A percentile compares a stretch with the other conserved stretches of the same genome.
Evolutionary conservation across 768 basidiomycete species (phyloP).

Genomic region (Multifurca ochricompacta): DNA sequence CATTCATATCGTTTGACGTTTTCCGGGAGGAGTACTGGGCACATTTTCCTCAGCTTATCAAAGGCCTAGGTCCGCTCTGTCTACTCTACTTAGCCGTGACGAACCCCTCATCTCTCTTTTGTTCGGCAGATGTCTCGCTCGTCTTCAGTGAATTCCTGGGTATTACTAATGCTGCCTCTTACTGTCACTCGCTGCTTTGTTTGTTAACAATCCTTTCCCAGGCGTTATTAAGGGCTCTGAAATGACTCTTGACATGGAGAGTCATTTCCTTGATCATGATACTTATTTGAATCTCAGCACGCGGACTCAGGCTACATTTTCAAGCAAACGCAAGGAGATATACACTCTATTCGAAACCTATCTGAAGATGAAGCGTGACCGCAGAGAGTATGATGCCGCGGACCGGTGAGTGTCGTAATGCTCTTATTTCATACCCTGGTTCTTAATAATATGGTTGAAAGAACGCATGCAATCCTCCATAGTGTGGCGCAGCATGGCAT

Average conservation of each 20-base stretch:
- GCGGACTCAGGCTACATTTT: constrained; percentile 48
- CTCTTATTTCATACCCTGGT: not conserved
- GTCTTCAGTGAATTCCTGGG: constrained; percentile 65
- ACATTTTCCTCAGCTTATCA: constrained; percentile 49
- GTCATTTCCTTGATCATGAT: constrained; percentile 10
- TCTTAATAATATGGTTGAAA: not conserved
- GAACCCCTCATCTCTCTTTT: not conserved
- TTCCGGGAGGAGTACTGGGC: constrained; percentile 54
- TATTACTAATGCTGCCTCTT: constrained; percentile 19
- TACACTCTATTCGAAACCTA: constrained; percentile 44
- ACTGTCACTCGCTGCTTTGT: no score
- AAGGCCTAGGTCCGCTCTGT: constrained; percentile 44
- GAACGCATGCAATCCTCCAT: constrained; percentile 13
- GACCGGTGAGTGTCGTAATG: constrained; percentile 40
- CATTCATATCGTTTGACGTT: constrained; percentile 35
- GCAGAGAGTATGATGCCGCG: constrained; percentile 47
- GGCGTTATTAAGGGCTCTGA: constrained; percentile 68
- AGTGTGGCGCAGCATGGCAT: not conserved
- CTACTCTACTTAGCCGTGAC: no score
- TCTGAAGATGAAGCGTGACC: constrained; percentile 35
- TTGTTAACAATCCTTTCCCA: constrained; percentile 1
- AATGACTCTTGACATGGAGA: constrained; percentile 29
- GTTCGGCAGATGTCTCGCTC: constrained; percentile 44
- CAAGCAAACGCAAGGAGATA: constrained; percentile 45
- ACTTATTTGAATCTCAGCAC: constrained; percentile 32